These are phyloP conservation scores for Agaricus subrufescens DNA, from an alignment of 768 basidiomycete species.

Conservation along the genomic window DNA sequence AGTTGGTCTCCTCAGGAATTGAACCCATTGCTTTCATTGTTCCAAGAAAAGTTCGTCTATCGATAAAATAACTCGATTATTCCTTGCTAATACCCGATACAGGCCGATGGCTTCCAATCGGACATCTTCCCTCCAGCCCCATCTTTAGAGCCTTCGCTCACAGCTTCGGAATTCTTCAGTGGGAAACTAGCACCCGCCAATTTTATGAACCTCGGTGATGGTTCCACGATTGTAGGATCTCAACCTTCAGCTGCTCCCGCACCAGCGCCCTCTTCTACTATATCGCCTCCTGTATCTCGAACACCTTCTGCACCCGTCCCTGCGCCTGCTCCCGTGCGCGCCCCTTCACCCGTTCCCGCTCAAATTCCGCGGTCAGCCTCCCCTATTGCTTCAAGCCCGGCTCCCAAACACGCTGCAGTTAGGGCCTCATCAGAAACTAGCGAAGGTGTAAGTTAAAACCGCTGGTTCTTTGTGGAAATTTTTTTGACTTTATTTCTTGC, in stretches of 20 bases:
- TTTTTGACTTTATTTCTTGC: background rate
- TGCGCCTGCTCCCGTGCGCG: conserved; percentile 14
- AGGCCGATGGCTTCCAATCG: conserved; percentile 95
- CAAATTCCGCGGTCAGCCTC: conserved; percentile 5
- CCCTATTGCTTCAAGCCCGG: background rate
- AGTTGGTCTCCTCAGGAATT: conserved; percentile 65
- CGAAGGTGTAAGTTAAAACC: conserved; percentile 4
- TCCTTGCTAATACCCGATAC: background rate
- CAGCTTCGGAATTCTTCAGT: conserved; percentile 81
- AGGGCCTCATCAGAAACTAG: conserved; percentile 1
- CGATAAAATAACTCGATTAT: background rate
- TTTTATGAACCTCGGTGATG: conserved; percentile 75
- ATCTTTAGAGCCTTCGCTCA: conserved; percentile 73
- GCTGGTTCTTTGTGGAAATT: background rate
- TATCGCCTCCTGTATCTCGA: conserved; percentile 20
- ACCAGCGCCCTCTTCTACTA: conserved; percentile 25
- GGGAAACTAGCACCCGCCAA: conserved; percentile 80
- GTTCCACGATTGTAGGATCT: conserved; percentile 33
- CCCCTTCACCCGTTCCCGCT: conserved; percentile 8
- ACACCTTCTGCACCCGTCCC: conserved; percentile 22
- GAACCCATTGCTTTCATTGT: conserved; percentile 96
- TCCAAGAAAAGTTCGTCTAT: conserved; percentile 75
- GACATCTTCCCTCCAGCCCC: conserved; percentile 95
- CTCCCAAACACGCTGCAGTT: background rate
- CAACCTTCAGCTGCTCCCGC: conserved; percentile 30